Percentiles rank a stretch among this genome's conserved stretches.
Evolutionary conservation across 495 filamentous ascomycete species (phyloP).

Genomic region (Immersiella caudata): DNA sequence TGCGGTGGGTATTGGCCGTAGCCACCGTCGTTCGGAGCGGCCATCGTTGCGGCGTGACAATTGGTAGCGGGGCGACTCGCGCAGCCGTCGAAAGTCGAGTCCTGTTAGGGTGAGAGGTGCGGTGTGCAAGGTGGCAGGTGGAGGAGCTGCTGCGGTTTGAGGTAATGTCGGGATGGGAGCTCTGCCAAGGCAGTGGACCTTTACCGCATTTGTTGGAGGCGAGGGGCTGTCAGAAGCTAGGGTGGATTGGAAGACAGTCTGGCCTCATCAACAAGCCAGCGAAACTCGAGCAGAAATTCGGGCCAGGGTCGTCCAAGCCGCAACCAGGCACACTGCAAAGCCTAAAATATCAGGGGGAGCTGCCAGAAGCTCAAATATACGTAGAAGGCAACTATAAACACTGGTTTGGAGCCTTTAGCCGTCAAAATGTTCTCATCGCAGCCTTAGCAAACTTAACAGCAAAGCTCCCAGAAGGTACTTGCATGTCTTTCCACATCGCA

Average conservation of each 20-base stretch:
- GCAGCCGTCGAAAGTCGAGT: neutral
- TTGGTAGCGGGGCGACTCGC: neutral
- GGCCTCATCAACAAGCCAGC: conserved; percentile 28
- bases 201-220: conserved; percentile 19
- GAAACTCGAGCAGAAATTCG: neutral
- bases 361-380: neutral
- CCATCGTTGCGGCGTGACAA: conserved; percentile 43
- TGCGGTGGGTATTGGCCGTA: conserved; percentile 66
- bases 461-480: neutral
- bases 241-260: conserved; percentile 31
- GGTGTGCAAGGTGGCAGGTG: neutral
- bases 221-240: conserved; percentile 25
- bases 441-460: neutral
- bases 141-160: conserved; percentile 15
- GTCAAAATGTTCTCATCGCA: conserved; percentile 1
- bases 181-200: conserved; percentile 19
- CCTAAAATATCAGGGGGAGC: neutral
- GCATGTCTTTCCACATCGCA: neutral
- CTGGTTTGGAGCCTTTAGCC: neutral
- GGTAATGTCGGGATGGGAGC: conserved; percentile 18
- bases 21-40: conserved; percentile 55
- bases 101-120: neutral
- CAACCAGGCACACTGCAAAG: neutral
- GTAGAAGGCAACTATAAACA: neutral
- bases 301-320: neutral